A percentile compares a stretch with the other conserved stretches of the same genome.
Conservation (phyloP, 1,284 basidiomycete species). For the Dichomitus squalens region DNA sequence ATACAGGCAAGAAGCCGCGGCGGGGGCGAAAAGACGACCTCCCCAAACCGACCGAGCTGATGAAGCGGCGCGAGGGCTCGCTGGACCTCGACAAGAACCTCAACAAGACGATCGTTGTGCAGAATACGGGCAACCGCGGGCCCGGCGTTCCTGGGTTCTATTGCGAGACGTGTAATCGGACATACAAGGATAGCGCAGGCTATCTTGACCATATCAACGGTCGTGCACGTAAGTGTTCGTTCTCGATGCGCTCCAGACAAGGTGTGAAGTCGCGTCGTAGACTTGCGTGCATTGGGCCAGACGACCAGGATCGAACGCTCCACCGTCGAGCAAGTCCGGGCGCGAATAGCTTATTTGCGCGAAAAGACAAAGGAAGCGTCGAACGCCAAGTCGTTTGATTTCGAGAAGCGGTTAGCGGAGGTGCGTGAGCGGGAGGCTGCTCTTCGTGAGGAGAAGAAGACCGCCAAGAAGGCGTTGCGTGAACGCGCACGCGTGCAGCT, state of each 20-base stretch:
- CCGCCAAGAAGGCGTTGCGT: conserved; percentile 70
- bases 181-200: conserved; percentile 90
- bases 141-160: conserved; percentile 90
- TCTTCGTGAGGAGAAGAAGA: conserved; percentile 69
- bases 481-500: conserved; percentile 69
- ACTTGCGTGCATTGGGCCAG: conserved; percentile 91
- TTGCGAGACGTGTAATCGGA: conserved; percentile 88
- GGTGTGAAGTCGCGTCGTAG: conserved; percentile 43
- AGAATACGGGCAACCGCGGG: conserved; percentile 77
- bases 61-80: conserved; percentile 81
- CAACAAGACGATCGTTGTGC: conserved; percentile 90
- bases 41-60: conserved; percentile 88
- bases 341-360: conserved; percentile 85
- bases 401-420: conserved; percentile 84
- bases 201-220: conserved; percentile 98
- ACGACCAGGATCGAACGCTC: conserved; percentile 90
- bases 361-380: conserved; percentile 83
- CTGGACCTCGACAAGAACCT: conserved; percentile 92
- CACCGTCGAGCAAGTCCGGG: conserved; percentile 89
- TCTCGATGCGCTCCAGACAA: not conserved
- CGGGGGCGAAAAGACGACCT: conserved; percentile 65
- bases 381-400: conserved; percentile 88
- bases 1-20: conserved; percentile 79
- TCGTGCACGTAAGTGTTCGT: conserved; percentile 74
- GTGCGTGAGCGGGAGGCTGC: conserved; percentile 75